phyloP scores from a whole-genome alignment of 192 early-diverging fungal genomes.

The Coemansia sp. region DNA sequence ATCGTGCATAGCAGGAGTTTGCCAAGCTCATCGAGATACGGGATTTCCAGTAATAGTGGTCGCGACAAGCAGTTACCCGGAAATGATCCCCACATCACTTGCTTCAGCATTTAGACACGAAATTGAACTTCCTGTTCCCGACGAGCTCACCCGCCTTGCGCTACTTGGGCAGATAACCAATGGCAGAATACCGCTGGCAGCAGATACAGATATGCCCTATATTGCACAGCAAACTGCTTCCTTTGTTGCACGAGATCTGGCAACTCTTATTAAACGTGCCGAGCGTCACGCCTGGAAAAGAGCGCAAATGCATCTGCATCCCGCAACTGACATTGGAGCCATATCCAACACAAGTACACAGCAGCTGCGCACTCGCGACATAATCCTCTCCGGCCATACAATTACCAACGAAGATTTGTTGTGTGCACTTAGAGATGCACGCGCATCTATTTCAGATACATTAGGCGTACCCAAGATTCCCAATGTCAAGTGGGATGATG shows the following conservation, averaged over 20 bases:
- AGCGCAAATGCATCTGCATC: slow-evolving; percentile 11
- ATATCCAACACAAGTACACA: neutral
- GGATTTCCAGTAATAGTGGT: slow-evolving; percentile 75
- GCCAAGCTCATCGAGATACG: slow-evolving; percentile 39
- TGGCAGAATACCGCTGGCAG: slow-evolving; percentile 58
- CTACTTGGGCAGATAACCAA: slow-evolving; percentile 63
- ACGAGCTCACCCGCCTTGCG: slow-evolving; percentile 62
- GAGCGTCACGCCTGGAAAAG: slow-evolving; percentile 65
- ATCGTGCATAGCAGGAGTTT: slow-evolving; percentile 28
- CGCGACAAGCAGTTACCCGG: slow-evolving; percentile 74
- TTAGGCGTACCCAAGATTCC: slow-evolving; percentile 98
- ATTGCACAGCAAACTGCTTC: slow-evolving; percentile 92
- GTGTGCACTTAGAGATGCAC: slow-evolving; percentile 72
- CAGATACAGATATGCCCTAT: slow-evolving; percentile 70
- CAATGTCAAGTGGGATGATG: slow-evolving; percentile 97
- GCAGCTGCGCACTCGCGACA: slow-evolving; percentile 45
- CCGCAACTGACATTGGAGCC: neutral
- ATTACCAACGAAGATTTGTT: slow-evolving; percentile 81
- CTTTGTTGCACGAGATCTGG: slow-evolving; percentile 82
- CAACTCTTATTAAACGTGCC: slow-evolving; percentile 71
- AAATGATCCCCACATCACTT: slow-evolving; percentile 75
- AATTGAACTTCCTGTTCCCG: slow-evolving; percentile 70
- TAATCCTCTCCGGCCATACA: slow-evolving; percentile 67
- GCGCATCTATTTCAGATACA: slow-evolving; percentile 81
- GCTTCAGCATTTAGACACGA: slow-evolving; percentile 79